These are phyloP conservation scores for Podospora conica DNA, from an alignment of 495 filamentous ascomycete species.

Conservation along the genomic window DNA sequence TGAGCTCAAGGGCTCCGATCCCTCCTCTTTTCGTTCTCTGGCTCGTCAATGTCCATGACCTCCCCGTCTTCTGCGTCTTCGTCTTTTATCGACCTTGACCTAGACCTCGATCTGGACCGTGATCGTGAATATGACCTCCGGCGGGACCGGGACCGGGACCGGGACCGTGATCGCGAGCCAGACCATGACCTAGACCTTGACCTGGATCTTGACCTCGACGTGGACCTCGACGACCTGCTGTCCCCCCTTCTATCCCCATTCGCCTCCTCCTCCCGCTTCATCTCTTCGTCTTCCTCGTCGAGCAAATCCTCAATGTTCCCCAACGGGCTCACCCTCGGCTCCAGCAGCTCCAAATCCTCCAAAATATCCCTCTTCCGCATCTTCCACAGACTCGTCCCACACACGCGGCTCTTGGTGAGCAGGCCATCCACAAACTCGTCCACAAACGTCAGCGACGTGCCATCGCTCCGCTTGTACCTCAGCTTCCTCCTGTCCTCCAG, in stretches of 20 bases:
- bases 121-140: neutral
- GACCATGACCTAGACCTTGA: too few species aligned
- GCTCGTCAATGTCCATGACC: neutral
- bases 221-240: constrained; percentile 1
- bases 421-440: constrained; percentile 94
- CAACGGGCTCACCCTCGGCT: constrained; percentile 77
- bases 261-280: constrained; percentile 25
- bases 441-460: constrained; percentile 68
- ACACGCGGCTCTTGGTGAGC: constrained; percentile 81
- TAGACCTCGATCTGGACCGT: neutral
- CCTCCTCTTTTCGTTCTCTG: neutral
- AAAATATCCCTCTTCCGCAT: constrained; percentile 72
- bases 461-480: constrained; percentile 63
- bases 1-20: neutral
- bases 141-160: neutral
- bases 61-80: neutral
- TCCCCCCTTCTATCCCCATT: constrained; percentile 23
- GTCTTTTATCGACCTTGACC: neutral
- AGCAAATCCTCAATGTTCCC: constrained; percentile 82
- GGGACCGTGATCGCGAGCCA: neutral
- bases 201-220: neutral
- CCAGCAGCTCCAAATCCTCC: constrained; percentile 85
- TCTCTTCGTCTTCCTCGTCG: constrained; percentile 50
- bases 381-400: constrained; percentile 89
- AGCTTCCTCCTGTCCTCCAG: constrained; percentile 81